Base-by-base conservation (phyloP, 1,139 yeast genomes). In the Saccharomyces hybrid region DNA sequence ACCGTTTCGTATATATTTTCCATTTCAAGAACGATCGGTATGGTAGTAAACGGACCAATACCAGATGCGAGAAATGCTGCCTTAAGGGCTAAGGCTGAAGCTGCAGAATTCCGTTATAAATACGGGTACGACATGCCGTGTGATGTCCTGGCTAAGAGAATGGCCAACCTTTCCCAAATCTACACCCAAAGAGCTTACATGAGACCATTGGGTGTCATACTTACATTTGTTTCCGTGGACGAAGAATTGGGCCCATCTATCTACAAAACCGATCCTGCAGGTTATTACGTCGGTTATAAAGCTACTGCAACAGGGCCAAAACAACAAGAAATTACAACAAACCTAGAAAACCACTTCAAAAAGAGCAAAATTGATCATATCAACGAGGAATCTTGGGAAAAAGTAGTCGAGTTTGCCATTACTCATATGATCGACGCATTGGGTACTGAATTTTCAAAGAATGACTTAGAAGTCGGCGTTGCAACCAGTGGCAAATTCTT, bases 141-240 rank as follows among this genome's bases (percentile, higher is more conserved):
- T 61, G 97, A 90, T 68, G 90, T 88, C 51, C 77, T 93, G 65
- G 90, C 97, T 51, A 93, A 91, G 75, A 81, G 97, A 69, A 86
- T 93, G 86, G 99, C 98, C 57, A 93, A 93, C 69, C 75, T 90
- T 66, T 87, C 96, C 50, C 99, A 93, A 76, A 82, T 93, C 61
- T 93, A 90, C 72, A 93, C 99, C 49, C 99, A 93, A 74, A 81
- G 98, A 69, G 99, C 99, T n/a, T 93, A 93, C 72, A 93, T 93
- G 98, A 83, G 99, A 72, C 99, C 99, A 28, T 78, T 91, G 61
- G 97, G 97, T 44, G 97, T 90, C 55, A 89, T 96, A 28, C 79
- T 90, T 67, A 90, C 97, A 25, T 86, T 93, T 67, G 80, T 91
- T 58, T 84, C 95, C 50, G 84, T 86, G 56, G 98, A 91, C 70